These are phyloP conservation scores for Puccinia triticina DNA, from an alignment of 1,284 basidiomycete genomes.

Conservation along the genomic window DNA sequence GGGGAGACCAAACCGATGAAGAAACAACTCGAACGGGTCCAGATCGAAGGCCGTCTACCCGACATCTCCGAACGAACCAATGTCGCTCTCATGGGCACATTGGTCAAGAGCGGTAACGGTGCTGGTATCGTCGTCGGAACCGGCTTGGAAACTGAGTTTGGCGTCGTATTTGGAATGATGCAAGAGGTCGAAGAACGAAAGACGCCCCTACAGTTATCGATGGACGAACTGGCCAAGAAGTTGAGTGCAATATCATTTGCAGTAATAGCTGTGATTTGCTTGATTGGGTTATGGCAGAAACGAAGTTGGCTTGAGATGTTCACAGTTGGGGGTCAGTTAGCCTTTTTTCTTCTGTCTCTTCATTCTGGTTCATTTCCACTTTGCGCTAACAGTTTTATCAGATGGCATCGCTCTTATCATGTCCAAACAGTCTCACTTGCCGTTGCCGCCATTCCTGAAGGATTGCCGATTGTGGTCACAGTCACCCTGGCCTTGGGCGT, in stretches of 20 bases:
- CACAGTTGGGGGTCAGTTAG: constrained; percentile 83
- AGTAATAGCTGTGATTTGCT: constrained; percentile 87
- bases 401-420: constrained; percentile 1
- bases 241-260: constrained; percentile 86
- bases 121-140: constrained; percentile 87
- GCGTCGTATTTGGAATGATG: constrained; percentile 97
- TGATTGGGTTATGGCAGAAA: constrained; percentile 83
- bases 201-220: constrained; percentile 87
- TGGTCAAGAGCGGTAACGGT: constrained; percentile 88
- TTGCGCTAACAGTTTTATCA: background rate
- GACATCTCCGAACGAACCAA: constrained; percentile 83
- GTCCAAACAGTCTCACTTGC: constrained; percentile 78
- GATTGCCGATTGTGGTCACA: constrained; percentile 93
- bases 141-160: constrained; percentile 87
- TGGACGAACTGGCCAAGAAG: constrained; percentile 95
- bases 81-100: constrained; percentile 93
- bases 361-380: background rate
- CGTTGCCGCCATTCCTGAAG: constrained; percentile 95
- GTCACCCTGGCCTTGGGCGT: constrained; percentile 92
- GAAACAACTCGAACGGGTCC: constrained; percentile 70
- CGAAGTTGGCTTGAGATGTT: constrained; percentile 98
- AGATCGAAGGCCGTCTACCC: constrained; percentile 65
- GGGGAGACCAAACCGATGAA: constrained; percentile 83
- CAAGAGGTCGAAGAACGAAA: constrained; percentile 94
- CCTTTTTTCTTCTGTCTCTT: constrained; percentile 14